Percentiles rank a stretch among this genome's conserved stretches.
Evolutionary conservation across 192 early-diverging fungal species (phyloP).

Genomic region (Umbelopsis sp.): DNA sequence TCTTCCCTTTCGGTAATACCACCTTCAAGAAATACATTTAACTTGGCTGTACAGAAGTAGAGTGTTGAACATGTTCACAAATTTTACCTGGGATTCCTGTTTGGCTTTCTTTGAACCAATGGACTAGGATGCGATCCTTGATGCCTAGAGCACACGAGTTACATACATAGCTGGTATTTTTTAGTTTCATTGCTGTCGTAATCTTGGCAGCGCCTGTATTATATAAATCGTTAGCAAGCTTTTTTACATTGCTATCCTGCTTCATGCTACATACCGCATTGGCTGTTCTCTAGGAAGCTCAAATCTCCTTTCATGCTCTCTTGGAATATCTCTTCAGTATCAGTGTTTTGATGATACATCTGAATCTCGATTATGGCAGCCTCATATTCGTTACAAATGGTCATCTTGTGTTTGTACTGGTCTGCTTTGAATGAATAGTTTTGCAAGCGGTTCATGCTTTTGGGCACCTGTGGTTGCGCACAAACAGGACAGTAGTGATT

Average conservation of each 20-base stretch:
- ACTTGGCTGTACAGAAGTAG: not conserved
- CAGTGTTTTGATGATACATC: not conserved
- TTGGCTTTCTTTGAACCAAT: not conserved
- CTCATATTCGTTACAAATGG: slow-evolving; percentile 4
- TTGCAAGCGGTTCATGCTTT: not conserved
- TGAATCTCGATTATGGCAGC: not conserved
- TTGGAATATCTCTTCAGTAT: not conserved
- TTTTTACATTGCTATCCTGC: no score
- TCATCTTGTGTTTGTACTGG: not conserved
- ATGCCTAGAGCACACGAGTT: not conserved
- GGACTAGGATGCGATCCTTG: not conserved
- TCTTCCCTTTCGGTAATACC: not conserved
- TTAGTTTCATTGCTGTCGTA: not conserved
- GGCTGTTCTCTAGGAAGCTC: not conserved
- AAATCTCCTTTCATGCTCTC: not conserved
- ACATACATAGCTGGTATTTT: not conserved
- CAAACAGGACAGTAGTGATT: slow-evolving; percentile 26
- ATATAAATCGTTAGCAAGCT: not conserved
- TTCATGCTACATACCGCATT: not conserved
- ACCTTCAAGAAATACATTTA: not conserved
- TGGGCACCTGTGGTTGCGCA: no score
- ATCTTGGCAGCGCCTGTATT: not conserved
- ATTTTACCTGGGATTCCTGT: not conserved
- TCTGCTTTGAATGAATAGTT: not conserved
- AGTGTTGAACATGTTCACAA: not conserved